Evolutionary conservation across 805 yeast species (phyloP), one percentile per base, ranked within the genome.

Genomic region (Yarrowia sp.): DNA sequence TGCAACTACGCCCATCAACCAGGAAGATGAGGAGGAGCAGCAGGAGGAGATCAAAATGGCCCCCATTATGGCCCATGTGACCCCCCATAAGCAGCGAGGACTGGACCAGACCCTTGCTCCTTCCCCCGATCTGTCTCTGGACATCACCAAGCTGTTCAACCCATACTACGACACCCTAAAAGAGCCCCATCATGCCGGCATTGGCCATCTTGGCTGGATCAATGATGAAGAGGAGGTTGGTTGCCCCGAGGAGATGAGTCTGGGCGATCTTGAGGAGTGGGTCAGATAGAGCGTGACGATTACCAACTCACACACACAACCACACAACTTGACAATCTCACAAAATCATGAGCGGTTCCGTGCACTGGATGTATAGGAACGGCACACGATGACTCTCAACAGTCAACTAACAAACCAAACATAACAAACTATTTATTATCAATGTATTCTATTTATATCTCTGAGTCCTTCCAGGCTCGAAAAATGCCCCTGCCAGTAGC

Each of bases 181-280:
- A 14, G 55, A 61, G 36, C 43, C 53, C 14, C 43, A 44, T 15
- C 50, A 44, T n/a, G 53, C 46, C 0, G 46, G 43, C 4, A 44
- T 46, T 34, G 66, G 66, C 34, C 53, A 46, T 39, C 43, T 52
- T 30, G 67, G 58, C 34, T 64, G 67, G 67, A 39, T 64, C 52
- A 52, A 52, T 10, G 67, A 64, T 30, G 49, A 42, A 17, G 67
- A 64, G 42, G 67, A 64, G 13, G 67, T 64, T 13, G 60, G 60
- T 9, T 50, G 67, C n/a, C 67, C 67, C 15, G 67, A 64, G 38
- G 50, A 64, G 8, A 40, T 64, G 50, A 39, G 61, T 15, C 60
- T 64, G 10, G 33, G 40, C 17, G 67, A 64, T 17, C 20, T 64
- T 42, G 67, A 64, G 66, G 53, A 46, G 46, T 46, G 53, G 55